phyloP scores from a whole-genome alignment of 495 filamentous ascomycete genomes.

The Aspergillus ostianus region DNA sequence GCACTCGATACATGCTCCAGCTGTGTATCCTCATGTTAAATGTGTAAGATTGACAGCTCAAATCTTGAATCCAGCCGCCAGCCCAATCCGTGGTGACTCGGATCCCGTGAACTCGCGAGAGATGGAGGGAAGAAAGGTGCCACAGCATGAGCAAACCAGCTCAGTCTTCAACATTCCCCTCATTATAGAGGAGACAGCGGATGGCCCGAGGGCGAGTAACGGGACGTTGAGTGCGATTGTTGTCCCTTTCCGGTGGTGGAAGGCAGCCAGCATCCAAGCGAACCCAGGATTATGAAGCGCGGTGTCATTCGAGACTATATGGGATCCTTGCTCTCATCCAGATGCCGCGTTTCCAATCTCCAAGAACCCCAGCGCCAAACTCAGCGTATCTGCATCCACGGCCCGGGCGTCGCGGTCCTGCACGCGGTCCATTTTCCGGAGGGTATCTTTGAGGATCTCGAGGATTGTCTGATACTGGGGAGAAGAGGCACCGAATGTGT shows the following conservation, averaged over 20 bases:
- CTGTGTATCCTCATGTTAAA: slow-evolving; percentile 16
- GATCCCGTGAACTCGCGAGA: neutral
- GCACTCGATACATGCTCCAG: slow-evolving; percentile 7
- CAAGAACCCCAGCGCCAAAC: slow-evolving; percentile 40
- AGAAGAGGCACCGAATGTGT: slow-evolving; percentile 42
- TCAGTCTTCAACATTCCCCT: neutral
- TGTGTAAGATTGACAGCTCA: slow-evolving; percentile 17
- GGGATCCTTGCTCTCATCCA: neutral
- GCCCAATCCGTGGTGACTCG: neutral
- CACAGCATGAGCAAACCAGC: neutral
- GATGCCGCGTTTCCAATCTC: slow-evolving; percentile 27
- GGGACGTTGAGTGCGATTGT: neutral
- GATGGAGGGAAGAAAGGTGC: neutral
- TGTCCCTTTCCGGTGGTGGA: too few relatives aligned
- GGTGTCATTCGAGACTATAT: neutral
- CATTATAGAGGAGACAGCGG: neutral
- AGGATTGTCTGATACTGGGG: slow-evolving; percentile 38
- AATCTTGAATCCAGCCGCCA: neutral
- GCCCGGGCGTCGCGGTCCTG: slow-evolving; percentile 9
- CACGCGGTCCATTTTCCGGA: slow-evolving; percentile 32
- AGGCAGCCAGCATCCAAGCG: neutral
- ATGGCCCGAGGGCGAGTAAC: too few relatives aligned
- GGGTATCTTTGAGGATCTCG: slow-evolving; percentile 36
- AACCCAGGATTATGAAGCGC: neutral
- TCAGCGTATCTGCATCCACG: slow-evolving; percentile 36